These are phyloP conservation scores for Phytophthora idaei DNA, from an alignment of 352 stramenopile genomes.

Conservation along the genomic window DNA sequence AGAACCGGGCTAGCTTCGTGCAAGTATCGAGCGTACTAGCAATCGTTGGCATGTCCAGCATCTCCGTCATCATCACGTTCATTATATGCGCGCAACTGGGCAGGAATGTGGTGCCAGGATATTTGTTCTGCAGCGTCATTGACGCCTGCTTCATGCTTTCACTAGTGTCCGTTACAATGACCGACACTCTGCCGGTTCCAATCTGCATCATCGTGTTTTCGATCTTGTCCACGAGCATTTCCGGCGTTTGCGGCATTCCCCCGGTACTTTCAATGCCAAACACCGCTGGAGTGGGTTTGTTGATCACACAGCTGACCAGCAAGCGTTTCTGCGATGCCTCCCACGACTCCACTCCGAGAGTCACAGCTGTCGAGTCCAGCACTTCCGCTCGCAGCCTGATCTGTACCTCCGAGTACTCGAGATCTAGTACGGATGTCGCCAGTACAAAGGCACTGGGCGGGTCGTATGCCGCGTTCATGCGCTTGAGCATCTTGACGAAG, in stretches of 20 bases:
- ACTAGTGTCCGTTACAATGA: constrained; percentile 63
- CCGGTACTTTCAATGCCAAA: constrained; percentile 70
- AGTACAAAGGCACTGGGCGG: constrained; percentile 55
- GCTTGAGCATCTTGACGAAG: constrained; percentile 72
- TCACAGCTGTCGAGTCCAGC: constrained; percentile 52
- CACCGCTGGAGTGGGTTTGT: constrained; percentile 51
- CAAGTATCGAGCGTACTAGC: constrained; percentile 46
- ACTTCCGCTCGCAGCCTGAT: constrained; percentile 63
- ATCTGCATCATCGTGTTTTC: constrained; percentile 68
- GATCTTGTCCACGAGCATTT: constrained; percentile 61
- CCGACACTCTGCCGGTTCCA: constrained; percentile 55
- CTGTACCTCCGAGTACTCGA: constrained; percentile 69
- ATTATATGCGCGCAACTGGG: constrained; percentile 68
- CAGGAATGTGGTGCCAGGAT: constrained; percentile 65
- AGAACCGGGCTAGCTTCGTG: constrained; percentile 49
- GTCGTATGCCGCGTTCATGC: constrained; percentile 55
- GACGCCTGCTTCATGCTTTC: constrained; percentile 62
- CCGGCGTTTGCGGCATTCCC: constrained; percentile 45
- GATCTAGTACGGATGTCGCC: constrained; percentile 55
- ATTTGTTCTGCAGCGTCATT: constrained; percentile 55
- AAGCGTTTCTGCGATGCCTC: constrained; percentile 43
- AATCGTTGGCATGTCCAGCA: constrained; percentile 52
- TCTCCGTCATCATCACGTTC: constrained; percentile 61
- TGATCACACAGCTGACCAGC: constrained; percentile 62
- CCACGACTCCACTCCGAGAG: constrained; percentile 65